These are phyloP conservation scores for Nemania sp. DNA, from an alignment of 2,329 filamentous ascomycete species.

Conservation along the genomic window DNA sequence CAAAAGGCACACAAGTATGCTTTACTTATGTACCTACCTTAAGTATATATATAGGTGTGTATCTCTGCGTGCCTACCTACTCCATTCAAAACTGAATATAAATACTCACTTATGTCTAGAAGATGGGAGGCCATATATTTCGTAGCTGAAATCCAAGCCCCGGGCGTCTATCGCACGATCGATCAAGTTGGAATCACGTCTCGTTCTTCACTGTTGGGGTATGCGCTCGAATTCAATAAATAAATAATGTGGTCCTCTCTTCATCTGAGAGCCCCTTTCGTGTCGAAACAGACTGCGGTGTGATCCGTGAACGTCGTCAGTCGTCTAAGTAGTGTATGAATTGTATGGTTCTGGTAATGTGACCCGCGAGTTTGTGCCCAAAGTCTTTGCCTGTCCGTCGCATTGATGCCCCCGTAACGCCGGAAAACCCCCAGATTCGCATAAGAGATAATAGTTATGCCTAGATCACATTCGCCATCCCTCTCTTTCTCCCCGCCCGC, in stretches of 20 bases:
- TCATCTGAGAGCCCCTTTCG: neutral
- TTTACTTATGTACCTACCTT: no score
- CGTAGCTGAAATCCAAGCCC: no score
- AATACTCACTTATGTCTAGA: no score
- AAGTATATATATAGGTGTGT: no score
- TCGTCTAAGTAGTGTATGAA: slow-evolving; percentile 27
- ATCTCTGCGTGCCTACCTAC: no score
- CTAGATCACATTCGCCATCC: slow-evolving; percentile 1
- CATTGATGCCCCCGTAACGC: slow-evolving; percentile 32
- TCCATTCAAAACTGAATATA: neutral
- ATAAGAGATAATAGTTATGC: neutral
- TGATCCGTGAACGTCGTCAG: slow-evolving; percentile 22
- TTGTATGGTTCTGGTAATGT: slow-evolving; percentile 10
- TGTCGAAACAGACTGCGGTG: neutral
- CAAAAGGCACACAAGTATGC: no score
- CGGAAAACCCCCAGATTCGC: slow-evolving; percentile 13
- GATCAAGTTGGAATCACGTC: neutral
- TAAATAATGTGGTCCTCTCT: neutral
- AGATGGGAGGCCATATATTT: no score
- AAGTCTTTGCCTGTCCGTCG: slow-evolving; percentile 2
- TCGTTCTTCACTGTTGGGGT: neutral
- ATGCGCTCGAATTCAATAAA: neutral
- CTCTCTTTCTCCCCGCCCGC: slow-evolving; percentile 15
- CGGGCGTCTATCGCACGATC: no score
- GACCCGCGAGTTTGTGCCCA: slow-evolving; percentile 12